These are phyloP conservation scores for Cairneyella variabilis DNA, from an alignment of 495 filamentous ascomycete genomes.

Conservation along the genomic window DNA sequence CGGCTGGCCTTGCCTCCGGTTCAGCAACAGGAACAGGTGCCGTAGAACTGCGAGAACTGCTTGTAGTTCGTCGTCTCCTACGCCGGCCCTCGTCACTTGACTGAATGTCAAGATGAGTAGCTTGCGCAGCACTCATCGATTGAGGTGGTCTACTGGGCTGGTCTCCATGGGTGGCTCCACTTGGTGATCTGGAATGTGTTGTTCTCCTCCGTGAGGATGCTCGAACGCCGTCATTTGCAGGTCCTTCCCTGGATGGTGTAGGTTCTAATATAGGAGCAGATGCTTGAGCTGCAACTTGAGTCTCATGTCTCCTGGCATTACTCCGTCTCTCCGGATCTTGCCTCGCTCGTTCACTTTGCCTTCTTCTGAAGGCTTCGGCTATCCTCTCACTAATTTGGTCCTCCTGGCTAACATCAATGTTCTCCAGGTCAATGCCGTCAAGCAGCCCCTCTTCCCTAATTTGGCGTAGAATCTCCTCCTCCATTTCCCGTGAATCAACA, in stretches of 20 bases:
- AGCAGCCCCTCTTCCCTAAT: conserved; percentile 85
- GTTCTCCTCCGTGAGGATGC: conserved; percentile 20
- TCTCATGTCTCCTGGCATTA: conserved; percentile 21
- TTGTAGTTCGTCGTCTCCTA: conserved; percentile 38
- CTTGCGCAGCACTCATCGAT: conserved; percentile 26
- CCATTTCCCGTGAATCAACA: conserved; percentile 66
- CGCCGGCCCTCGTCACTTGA: conserved; percentile 34
- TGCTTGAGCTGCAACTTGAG: neutral
- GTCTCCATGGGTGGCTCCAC: conserved; percentile 11
- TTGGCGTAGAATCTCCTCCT: conserved; percentile 84
- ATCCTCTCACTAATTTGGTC: conserved; percentile 86
- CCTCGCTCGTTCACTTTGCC: conserved; percentile 53
- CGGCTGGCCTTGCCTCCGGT: conserved; percentile 37
- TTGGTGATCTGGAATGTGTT: conserved; percentile 36
- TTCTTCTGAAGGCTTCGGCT: conserved; percentile 75
- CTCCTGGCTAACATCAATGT: conserved; percentile 70
- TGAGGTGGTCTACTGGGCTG: conserved; percentile 38
- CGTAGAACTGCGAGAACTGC: conserved; percentile 39
- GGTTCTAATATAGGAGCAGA: conserved; percentile 3
- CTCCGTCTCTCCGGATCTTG: conserved; percentile 35
- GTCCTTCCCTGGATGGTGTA: conserved; percentile 13
- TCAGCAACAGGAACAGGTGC: conserved; percentile 35
- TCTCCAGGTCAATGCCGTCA: conserved; percentile 80
- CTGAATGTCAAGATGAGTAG: conserved; percentile 39
- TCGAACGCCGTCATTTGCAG: conserved; percentile 15